These are phyloP conservation scores for Scutellaria baicalensis DNA, from an alignment of 257 asterid species.

Conservation along the genomic window DNA sequence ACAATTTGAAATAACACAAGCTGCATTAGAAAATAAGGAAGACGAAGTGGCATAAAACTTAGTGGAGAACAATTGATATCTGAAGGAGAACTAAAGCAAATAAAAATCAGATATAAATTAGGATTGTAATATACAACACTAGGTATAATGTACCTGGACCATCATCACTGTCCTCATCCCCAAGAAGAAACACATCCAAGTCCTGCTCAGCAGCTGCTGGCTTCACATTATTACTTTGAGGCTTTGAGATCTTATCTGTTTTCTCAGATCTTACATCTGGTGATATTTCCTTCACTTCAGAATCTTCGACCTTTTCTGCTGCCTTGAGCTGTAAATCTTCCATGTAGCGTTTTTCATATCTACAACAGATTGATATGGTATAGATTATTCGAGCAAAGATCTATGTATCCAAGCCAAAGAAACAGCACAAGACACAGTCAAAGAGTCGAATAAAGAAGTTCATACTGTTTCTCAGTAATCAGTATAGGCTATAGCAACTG, in stretches of 20 bases:
- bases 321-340: slow-evolving; percentile 50
- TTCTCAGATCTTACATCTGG: slow-evolving; percentile 42
- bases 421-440: neutral
- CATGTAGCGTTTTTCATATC: slow-evolving; percentile 70
- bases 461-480: no score
- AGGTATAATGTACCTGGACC: slow-evolving; percentile 58
- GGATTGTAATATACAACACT: neutral
- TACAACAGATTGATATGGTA: slow-evolving; percentile 17
- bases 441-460: no score
- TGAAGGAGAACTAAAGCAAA: neutral
- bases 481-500: no score
- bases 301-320: slow-evolving; percentile 39
- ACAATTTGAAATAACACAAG: neutral
- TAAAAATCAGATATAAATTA: neutral
- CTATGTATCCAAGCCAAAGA: slow-evolving; percentile 2
- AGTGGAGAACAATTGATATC: neutral
- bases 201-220: slow-evolving; percentile 72
- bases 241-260: slow-evolving; percentile 27
- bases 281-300: slow-evolving; percentile 40
- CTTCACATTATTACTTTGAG: slow-evolving; percentile 35
- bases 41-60: neutral
- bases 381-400: slow-evolving; percentile 1
- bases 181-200: slow-evolving; percentile 90
- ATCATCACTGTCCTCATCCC: slow-evolving; percentile 83
- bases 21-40: no score